Evolutionary conservation across 257 asterid genomes (phyloP).

Genomic region (Solanum neorickii): DNA sequence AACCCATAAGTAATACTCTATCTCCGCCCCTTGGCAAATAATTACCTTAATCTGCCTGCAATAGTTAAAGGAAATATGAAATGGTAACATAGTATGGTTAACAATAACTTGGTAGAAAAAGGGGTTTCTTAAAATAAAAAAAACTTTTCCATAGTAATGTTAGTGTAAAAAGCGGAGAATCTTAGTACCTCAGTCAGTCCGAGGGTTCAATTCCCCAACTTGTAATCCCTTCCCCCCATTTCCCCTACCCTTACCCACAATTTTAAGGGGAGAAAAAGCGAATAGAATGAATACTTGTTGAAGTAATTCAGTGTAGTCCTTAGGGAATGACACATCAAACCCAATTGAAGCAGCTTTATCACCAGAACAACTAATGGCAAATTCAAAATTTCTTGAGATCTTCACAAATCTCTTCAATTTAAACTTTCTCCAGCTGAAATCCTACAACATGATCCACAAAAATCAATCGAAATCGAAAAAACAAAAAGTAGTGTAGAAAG

Average conservation of each 20-base stretch:
- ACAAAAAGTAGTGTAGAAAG: not conserved
- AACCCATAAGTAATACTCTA: not conserved
- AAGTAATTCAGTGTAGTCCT: conserved; percentile 64
- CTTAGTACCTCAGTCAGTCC: not conserved
- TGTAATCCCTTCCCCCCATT: not conserved
- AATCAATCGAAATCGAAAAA: not conserved
- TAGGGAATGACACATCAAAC: conserved; percentile 52
- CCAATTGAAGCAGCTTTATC: conserved; percentile 28
- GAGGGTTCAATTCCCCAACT: not conserved
- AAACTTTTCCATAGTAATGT: not conserved
- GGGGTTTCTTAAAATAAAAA: no score
- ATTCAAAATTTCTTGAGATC: conserved; percentile 18
- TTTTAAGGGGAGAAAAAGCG: not conserved
- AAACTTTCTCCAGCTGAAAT: conserved; percentile 12
- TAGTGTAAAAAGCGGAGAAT: not conserved
- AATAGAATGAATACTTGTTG: conserved; percentile 33
- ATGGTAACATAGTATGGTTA: not conserved
- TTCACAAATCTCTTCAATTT: conserved; percentile 8
- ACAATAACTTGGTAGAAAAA: not conserved
- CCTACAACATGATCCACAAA: conserved; percentile 19
- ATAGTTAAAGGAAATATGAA: not conserved
- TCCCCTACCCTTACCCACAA: not conserved
- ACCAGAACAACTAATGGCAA: conserved; percentile 20
- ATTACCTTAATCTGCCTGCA: not conserved
- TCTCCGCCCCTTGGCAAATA: not conserved